These are phyloP conservation scores for Quaeritorhiza haematococci DNA, from an alignment of 371 early-diverging fungal genomes.

Conservation along the genomic window DNA sequence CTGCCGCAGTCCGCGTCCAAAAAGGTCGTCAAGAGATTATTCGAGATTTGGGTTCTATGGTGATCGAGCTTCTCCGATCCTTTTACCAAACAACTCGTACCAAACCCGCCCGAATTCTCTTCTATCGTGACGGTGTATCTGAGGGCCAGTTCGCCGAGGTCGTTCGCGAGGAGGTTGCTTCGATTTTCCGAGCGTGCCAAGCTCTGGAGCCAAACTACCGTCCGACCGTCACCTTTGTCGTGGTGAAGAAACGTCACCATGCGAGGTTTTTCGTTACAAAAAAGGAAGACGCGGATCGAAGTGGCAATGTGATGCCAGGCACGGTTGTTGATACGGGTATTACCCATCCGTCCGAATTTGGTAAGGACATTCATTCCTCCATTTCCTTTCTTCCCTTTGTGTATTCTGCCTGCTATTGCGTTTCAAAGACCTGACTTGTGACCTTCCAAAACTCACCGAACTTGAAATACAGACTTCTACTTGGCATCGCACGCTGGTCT, in stretches of 20 bases:
- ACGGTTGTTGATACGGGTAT: constrained; percentile 78
- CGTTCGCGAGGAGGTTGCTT: constrained; percentile 61
- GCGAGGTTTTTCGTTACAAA: constrained; percentile 75
- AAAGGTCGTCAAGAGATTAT: constrained; percentile 76
- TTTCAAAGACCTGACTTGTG: not conserved
- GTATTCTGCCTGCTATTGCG: not conserved
- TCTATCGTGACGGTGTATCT: constrained; percentile 75
- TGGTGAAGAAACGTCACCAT: constrained; percentile 89
- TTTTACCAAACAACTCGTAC: constrained; percentile 50
- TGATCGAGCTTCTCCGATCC: constrained; percentile 63
- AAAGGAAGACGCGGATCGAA: constrained; percentile 32
- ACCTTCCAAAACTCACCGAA: not conserved
- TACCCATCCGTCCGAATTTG: constrained; percentile 12
- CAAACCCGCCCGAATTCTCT: constrained; percentile 74
- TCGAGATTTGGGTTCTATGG: constrained; percentile 63
- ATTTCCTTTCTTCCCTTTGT: not conserved
- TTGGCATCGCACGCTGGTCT: constrained; percentile 76
- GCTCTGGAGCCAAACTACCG: constrained; percentile 55
- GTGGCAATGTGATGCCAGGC: constrained; percentile 73
- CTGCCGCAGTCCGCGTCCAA: constrained; percentile 67
- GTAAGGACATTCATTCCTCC: constrained; percentile 54
- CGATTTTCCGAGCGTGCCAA: constrained; percentile 65
- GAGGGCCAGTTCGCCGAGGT: constrained; percentile 82
- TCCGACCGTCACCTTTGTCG: constrained; percentile 77
- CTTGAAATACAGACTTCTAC: constrained; percentile 61